Conservation (phyloP, 768 basidiomycete genomes). For the Tricholoma furcatifolium region DNA sequence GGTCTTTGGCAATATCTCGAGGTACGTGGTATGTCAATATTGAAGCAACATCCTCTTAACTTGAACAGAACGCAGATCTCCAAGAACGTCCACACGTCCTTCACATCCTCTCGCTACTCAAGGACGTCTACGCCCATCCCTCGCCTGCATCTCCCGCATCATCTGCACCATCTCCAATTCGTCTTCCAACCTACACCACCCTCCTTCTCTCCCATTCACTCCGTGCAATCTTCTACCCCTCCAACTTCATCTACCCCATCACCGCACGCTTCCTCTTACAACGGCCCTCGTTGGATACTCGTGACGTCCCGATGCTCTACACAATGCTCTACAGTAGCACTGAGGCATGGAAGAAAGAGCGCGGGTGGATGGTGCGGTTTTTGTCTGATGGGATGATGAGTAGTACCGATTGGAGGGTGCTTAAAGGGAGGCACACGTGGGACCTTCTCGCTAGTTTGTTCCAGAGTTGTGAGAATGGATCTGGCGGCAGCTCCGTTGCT, state of each 20-base stretch:
- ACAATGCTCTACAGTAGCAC: conserved; percentile 79
- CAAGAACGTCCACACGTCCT: conserved; percentile 76
- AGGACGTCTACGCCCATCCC: conserved; percentile 34
- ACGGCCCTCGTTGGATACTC: conserved; percentile 74
- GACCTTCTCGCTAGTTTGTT: conserved; percentile 82
- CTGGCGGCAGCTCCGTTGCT: too few relatives aligned
- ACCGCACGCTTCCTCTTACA: conserved; percentile 89
- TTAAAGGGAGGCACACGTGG: conserved; percentile 85
- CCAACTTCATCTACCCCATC: conserved; percentile 84
- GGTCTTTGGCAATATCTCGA: conserved; percentile 60
- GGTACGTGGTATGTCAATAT: conserved; percentile 38
- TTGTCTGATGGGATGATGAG: conserved; percentile 78
- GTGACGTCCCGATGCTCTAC: conserved; percentile 91
- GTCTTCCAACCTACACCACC: conserved; percentile 76
- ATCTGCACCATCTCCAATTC: conserved; percentile 36
- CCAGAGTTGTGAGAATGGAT: conserved; percentile 48
- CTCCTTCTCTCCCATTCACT: conserved; percentile 84
- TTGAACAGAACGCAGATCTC: conserved; percentile 54
- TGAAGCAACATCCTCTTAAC: background rate
- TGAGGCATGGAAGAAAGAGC: conserved; percentile 83
- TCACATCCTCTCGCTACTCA: conserved; percentile 67
- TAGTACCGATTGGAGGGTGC: conserved; percentile 75
- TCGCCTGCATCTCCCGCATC: conserved; percentile 35
- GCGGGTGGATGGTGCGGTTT: conserved; percentile 87
- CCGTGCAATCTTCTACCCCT: conserved; percentile 81